Conservation (phyloP, 1,284 basidiomycete genomes). For the Papiliotrema nemorosa region DNA sequence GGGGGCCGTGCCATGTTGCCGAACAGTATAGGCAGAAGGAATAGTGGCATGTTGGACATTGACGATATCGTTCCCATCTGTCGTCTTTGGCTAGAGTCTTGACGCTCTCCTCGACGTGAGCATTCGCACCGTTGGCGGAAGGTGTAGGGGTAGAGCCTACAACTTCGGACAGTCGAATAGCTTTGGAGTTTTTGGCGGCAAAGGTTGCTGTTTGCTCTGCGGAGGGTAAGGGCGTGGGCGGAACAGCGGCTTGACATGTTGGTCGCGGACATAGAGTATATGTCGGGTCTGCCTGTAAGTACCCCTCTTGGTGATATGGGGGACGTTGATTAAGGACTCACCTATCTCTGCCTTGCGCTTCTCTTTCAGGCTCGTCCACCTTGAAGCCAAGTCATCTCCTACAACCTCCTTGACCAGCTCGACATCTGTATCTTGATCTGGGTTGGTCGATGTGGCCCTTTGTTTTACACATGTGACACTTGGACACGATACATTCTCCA, state of each 20-base stretch:
- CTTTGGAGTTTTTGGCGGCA: conserved; percentile 11
- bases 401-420: conserved; percentile 59
- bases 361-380: conserved; percentile 38
- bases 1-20: conserved; percentile 44
- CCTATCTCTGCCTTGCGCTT: conserved; percentile 40
- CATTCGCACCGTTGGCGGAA: too few relatives aligned
- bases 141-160: conserved; percentile 7
- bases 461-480: conserved; percentile 41
- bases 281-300: conserved; percentile 28
- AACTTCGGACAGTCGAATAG: conserved; percentile 29
- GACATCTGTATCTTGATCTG: conserved; percentile 54
- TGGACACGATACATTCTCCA: conserved; percentile 45
- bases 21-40: conserved; percentile 44
- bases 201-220: conserved; percentile 7
- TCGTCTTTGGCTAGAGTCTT: conserved; percentile 29
- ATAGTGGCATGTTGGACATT: conserved; percentile 33
- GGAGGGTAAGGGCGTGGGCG: conserved; percentile 21
- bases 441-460: conserved; percentile 17
- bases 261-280: conserved; percentile 45
- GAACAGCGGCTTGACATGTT: conserved; percentile 45
- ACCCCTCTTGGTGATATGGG: too few relatives aligned
- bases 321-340: conserved; percentile 10
- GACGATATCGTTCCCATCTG: conserved; percentile 37
- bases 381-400: conserved; percentile 26
- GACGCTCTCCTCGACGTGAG: too few relatives aligned